phyloP scores from a whole-genome alignment of 192 early-diverging fungal genomes.

The Chytriomyces sp. region DNA sequence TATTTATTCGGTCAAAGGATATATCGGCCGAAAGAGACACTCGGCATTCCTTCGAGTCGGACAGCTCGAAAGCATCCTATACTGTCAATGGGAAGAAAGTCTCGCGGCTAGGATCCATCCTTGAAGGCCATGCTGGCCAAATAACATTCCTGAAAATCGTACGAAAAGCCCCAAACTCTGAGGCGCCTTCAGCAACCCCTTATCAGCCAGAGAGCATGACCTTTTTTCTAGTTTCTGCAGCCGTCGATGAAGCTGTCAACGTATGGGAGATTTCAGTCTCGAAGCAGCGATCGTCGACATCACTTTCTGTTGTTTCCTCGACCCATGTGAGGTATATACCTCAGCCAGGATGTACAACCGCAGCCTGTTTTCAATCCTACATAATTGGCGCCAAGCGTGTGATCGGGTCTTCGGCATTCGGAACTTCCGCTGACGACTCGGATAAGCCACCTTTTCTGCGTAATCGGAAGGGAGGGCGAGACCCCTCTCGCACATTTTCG shows the following conservation, averaged over 20 bases:
- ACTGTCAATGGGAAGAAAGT: background rate
- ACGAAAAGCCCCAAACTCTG: background rate
- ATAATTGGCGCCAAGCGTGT: conserved; percentile 5
- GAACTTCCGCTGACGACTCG: background rate
- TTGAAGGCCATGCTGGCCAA: conserved; percentile 15
- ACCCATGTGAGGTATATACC: background rate
- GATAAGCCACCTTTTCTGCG: background rate
- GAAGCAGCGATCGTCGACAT: background rate
- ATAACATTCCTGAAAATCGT: conserved; percentile 25
- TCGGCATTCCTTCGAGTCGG: background rate
- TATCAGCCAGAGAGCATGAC: background rate
- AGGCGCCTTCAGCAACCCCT: background rate
- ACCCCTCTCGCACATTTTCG: background rate
- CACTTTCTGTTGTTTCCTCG: background rate
- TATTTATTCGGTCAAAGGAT: conserved; percentile 11
- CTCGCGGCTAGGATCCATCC: background rate
- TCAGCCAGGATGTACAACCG: conserved; percentile 23
- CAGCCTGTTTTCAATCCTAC: background rate
- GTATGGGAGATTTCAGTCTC: conserved; percentile 5
- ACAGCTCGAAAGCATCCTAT: background rate
- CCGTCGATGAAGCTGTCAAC: conserved; percentile 9
- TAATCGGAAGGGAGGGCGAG: background rate
- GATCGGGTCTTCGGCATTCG: background rate
- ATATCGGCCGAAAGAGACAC: background rate
- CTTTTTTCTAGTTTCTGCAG: conserved; percentile 11